Percentiles rank a stretch among this genome's conserved stretches.
phyloP scores from a whole-genome alignment of 176 grass and related monocot species.

The Rhynchospora tenuis region DNA sequence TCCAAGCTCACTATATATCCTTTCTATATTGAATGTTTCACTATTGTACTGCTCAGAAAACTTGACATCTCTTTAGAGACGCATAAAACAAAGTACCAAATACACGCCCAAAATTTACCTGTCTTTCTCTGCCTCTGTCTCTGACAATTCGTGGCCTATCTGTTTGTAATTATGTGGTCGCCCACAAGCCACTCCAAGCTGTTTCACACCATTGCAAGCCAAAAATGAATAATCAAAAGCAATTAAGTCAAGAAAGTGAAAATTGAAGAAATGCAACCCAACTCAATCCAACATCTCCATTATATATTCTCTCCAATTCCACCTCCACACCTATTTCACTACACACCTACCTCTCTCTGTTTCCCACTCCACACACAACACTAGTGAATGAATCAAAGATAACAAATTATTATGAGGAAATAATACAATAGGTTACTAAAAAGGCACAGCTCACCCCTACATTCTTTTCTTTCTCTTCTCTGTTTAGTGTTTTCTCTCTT shows the following conservation, averaged over 20 bases:
- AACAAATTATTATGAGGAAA: background rate
- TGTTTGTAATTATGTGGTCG: slow-evolving; percentile 9
- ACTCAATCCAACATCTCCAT: slow-evolving; percentile 16
- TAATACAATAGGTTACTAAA: background rate
- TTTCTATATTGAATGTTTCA: no score
- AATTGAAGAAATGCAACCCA: background rate
- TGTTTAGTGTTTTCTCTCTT: slow-evolving; percentile 3
- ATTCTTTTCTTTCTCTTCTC: slow-evolving; percentile 26
- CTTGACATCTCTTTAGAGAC: background rate
- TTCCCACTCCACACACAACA: background rate
- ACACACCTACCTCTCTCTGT: slow-evolving; percentile 20
- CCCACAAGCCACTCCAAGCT: background rate
- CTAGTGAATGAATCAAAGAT: background rate
- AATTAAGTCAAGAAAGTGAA: slow-evolving; percentile 7
- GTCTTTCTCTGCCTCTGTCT: background rate
- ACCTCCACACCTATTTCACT: slow-evolving; percentile 26
- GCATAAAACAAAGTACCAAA: background rate
- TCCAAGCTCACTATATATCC: no score
- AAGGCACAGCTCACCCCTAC: background rate
- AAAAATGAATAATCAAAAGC: background rate
- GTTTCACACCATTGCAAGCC: background rate
- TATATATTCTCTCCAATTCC: slow-evolving; percentile 21
- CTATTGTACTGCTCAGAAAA: background rate
- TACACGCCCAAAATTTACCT: background rate
- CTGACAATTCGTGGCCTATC: background rate